A percentile compares a stretch with the other conserved stretches of the same genome.
These are phyloP conservation scores for Backusella psychrophila DNA, from an alignment of 192 early-diverging fungal species.

Conservation along the genomic window DNA sequence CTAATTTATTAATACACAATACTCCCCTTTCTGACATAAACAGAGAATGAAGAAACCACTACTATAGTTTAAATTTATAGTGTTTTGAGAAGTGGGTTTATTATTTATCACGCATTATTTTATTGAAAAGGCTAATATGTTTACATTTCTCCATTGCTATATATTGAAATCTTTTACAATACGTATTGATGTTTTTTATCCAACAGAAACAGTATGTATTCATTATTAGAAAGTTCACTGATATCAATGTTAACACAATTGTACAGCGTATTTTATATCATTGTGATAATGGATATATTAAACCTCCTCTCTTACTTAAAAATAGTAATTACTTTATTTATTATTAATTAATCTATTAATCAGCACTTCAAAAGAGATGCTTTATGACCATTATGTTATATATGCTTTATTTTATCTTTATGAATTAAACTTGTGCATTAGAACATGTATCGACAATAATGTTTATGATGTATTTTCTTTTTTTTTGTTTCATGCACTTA, in stretches of 20 bases:
- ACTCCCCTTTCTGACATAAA: not conserved
- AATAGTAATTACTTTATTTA: too few species aligned
- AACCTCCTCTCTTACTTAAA: not conserved
- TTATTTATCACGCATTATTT: not conserved
- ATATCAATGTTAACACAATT: too few species aligned
- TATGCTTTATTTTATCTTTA: not conserved
- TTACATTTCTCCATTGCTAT: too few species aligned
- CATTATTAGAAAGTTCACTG: too few species aligned
- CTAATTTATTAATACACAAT: not conserved
- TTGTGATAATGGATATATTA: not conserved
- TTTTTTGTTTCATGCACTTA: not conserved
- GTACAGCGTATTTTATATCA: not conserved
- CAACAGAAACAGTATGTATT: too few species aligned
- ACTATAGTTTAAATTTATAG: not conserved
- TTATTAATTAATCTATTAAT: not conserved
- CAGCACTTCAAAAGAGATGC: not conserved
- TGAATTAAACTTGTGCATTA: not conserved
- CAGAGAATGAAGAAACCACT: not conserved
- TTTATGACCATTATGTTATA: not conserved
- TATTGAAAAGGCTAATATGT: too few species aligned
- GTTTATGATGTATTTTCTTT: not conserved
- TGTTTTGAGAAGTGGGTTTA: not conserved
- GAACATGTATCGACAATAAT: not conserved
- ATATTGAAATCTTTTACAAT: too few species aligned
- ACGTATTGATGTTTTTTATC: too few species aligned